phyloP scores from a whole-genome alignment of 2,329 filamentous ascomycete species.

The Fusarium heterosporum region DNA sequence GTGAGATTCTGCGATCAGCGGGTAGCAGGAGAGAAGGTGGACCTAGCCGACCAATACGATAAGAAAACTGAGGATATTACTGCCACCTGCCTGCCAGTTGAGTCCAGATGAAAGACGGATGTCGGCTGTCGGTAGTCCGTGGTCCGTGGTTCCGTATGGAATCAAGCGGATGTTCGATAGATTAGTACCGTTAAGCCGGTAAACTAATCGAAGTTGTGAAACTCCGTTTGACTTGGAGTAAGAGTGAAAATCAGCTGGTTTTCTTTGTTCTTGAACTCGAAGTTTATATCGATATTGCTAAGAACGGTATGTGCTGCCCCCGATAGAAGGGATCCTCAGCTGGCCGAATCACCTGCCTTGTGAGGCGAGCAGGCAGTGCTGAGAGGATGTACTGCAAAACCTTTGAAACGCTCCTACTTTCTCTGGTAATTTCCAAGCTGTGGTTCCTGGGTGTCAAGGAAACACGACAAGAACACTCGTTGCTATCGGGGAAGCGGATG shows the following conservation, averaged over 20 bases:
- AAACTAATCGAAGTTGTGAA: neutral
- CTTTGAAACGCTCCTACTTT: too few species aligned
- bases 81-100: conserved; percentile 17
- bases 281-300: neutral
- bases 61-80: neutral
- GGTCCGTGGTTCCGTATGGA: neutral
- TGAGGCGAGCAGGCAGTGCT: too few species aligned
- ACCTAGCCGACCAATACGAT: neutral
- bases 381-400: too few species aligned
- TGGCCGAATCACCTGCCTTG: neutral
- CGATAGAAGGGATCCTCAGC: neutral
- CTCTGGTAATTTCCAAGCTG: neutral
- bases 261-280: neutral
- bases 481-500: neutral
- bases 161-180: neutral
- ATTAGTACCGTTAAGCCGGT: neutral
- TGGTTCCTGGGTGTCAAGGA: neutral
- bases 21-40: neutral
- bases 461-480: neutral
- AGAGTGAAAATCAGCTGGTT: neutral
- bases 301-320: neutral
- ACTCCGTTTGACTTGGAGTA: neutral
- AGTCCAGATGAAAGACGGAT: neutral
- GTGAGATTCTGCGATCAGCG: neutral
- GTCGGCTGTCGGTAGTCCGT: neutral